Base-by-base conservation (phyloP, 2,329 filamentous ascomycete genomes). In the Diplocarpon rosae region DNA sequence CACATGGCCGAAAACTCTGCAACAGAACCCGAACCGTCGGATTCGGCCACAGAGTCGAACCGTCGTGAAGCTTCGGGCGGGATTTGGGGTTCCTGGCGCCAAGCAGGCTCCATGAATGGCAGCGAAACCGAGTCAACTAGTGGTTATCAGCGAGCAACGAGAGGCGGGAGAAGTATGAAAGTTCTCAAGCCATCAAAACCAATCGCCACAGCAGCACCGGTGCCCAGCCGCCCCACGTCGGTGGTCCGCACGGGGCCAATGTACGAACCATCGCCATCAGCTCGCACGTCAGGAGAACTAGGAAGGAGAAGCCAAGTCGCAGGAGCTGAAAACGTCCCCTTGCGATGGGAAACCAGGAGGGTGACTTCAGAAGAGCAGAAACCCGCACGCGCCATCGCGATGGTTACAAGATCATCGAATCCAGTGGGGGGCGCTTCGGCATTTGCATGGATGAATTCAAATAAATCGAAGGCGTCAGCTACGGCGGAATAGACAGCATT, bases 381-480 rank as follows among this genome's bases (percentile, higher is more conserved):
- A 29, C 49, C 39, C 28, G 34, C 30, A 6, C 38, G 32, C 27
- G 39, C 45, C 12, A 52, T 56, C 39, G 41, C 52, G 20, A 54
- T 49, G 5, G 47, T 73, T 55, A 67, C 76, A 13, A 74, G 78
- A 45, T 72, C 78, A 6, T 71, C 78, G 28, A 96, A 96, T 59
- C 90, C 92, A 0, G 76, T 95, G 14, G 90, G 90, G 8, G 85
- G 85, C n/a, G 90, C 85, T 12, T 92, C 86, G 47, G 90, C 90
- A 2, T 96, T 96, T 67, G 82, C 85, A 11, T 96, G 89, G 89
- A 81, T 95, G 69, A 90, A 84, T 38, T 65, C 71, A 11, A 43
- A 43, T 10, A 58, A 58, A 36, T 42, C 53, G 5, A 56, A 55
- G 39, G 44, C 50, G 14, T 48, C 49, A 20, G 45, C 50, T 37